Base-by-base conservation (phyloP, 441 rosid genomes). In the Kokia cookei region DNA sequence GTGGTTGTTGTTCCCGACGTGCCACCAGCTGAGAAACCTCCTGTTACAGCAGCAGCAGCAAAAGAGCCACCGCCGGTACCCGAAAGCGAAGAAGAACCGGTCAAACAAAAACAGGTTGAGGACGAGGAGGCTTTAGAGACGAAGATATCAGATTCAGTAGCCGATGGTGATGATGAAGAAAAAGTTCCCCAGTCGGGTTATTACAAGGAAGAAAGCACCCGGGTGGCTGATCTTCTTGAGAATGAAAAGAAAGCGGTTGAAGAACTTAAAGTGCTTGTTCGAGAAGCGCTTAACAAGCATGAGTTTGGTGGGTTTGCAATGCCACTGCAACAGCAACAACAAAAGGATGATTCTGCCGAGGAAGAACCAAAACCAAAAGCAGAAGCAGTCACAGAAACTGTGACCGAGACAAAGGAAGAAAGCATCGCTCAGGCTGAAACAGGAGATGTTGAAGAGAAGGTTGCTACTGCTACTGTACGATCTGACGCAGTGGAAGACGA, bases 141-240 rank as follows among this genome's bases (percentile, higher is more conserved):
- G 40, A 71, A 62, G 48, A 29, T 37, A 1, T 37, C 72, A 27
- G 75, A n/a, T 51, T 22, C 22, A 19, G 57, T 75, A 32, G 13
- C 73, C 48, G 29, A 60, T 32, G 75, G 40, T 32, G 82, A 65
- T 40, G 69, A 37, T 50, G 64, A 14, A 14, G 64, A 79, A 54
- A 79, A 79, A 11, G 2, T 74, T 58, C 70, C 71, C 43, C 73
- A 35, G 15, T 73, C 79, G 0, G 76, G 37, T 65, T 82, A 88
- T 17, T 87, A 78, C 74, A 83, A 82, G 75, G 91, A 89, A 77
- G 89, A 89, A 75, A 87, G 82, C 71, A 82, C 78, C 75, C 74
- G 67, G 51, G 77, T 86, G 71, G 79, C 84, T n/a, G 88, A 87
- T 22, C 89, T 87, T 67, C 71, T 87, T 10, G 87, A 80, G 35